Percentiles rank a stretch among this genome's conserved stretches.
Evolutionary conservation across 2,329 filamentous ascomycete genomes (phyloP).

Genomic region (Fusarium guadeloupense): DNA sequence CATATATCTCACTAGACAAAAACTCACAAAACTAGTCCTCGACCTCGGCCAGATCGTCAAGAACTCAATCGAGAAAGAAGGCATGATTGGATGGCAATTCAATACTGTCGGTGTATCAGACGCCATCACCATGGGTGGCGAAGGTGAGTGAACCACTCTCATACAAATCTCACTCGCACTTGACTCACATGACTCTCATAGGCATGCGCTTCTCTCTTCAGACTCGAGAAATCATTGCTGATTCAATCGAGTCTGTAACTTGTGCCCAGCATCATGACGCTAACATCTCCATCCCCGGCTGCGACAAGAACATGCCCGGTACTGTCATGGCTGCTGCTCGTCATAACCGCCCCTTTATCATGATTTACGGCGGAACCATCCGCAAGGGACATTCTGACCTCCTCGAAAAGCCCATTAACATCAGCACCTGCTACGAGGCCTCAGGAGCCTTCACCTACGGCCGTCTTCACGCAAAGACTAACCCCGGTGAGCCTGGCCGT

Average conservation of each 20-base stretch:
- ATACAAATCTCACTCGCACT: not conserved
- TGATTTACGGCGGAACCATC: conserved; percentile 96
- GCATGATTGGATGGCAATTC: conserved; percentile 95
- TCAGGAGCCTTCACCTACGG: conserved; percentile 84
- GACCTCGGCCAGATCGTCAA: conserved; percentile 91
- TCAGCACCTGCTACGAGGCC: conserved; percentile 88
- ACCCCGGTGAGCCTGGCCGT: conserved; percentile 69
- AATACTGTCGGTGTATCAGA: conserved; percentile 91
- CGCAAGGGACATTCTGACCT: conserved; percentile 83
- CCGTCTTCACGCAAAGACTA: conserved; percentile 74
- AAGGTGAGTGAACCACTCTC: conserved; percentile 64
- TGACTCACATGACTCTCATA: conserved; percentile 46
- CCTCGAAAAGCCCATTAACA: conserved; percentile 83
- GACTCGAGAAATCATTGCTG: conserved; percentile 89
- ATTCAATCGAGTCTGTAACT: conserved; percentile 92
- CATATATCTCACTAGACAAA: not conserved
- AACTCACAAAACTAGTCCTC: conserved; percentile 64
- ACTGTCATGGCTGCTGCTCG: conserved; percentile 89
- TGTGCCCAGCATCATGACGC: conserved; percentile 93
- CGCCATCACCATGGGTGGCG: conserved; percentile 93
- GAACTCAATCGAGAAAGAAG: conserved; percentile 78
- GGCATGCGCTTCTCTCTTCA: conserved; percentile 95
- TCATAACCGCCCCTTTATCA: conserved; percentile 90
- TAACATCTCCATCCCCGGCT: conserved; percentile 91
- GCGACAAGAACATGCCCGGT: conserved; percentile 98